Conservation (phyloP, 2,329 filamentous ascomycete species). For the Botrytis aclada region DNA sequence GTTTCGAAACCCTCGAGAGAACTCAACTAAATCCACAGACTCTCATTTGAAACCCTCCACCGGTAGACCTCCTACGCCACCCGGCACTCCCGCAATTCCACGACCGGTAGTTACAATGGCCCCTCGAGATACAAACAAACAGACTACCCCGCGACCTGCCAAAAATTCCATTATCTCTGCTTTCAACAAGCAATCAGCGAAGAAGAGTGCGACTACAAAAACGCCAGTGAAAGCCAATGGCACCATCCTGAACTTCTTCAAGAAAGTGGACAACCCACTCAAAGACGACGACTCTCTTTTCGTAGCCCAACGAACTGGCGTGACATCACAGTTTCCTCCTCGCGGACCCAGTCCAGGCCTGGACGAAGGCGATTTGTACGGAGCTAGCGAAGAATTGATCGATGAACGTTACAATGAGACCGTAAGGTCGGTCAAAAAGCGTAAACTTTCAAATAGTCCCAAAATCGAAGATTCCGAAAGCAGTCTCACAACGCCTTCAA, state of each 20-base stretch:
- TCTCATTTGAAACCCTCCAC: constrained; percentile 44
- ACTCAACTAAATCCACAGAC: constrained; percentile 38
- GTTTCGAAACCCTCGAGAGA: constrained; percentile 55
- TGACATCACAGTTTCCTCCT: background rate
- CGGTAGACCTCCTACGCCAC: constrained; percentile 53
- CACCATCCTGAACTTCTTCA: constrained; percentile 73
- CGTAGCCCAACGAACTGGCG: constrained; percentile 39
- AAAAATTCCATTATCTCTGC: constrained; percentile 31
- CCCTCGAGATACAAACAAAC: constrained; percentile 32
- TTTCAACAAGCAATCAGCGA: constrained; percentile 22
- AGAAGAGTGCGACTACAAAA: constrained; percentile 30
- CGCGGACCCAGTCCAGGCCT: constrained; percentile 21
- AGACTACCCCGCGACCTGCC: constrained; percentile 32
- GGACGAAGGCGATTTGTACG: constrained; percentile 33
- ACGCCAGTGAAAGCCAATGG: constrained; percentile 47
- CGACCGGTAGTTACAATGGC: constrained; percentile 26
- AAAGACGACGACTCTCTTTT: constrained; percentile 57
- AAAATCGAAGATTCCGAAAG: constrained; percentile 10
- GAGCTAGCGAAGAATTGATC: constrained; percentile 17
- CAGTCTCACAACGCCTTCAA: background rate
- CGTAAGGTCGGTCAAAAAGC: constrained; percentile 42
- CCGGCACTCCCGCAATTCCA: constrained; percentile 26
- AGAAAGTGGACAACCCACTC: constrained; percentile 54
- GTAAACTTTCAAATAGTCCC: constrained; percentile 38
- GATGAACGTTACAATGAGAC: constrained; percentile 43